Evolutionary conservation across 768 basidiomycete genomes (phyloP), one percentile per base, ranked within the genome.

Genomic region (Collybia sordida): DNA sequence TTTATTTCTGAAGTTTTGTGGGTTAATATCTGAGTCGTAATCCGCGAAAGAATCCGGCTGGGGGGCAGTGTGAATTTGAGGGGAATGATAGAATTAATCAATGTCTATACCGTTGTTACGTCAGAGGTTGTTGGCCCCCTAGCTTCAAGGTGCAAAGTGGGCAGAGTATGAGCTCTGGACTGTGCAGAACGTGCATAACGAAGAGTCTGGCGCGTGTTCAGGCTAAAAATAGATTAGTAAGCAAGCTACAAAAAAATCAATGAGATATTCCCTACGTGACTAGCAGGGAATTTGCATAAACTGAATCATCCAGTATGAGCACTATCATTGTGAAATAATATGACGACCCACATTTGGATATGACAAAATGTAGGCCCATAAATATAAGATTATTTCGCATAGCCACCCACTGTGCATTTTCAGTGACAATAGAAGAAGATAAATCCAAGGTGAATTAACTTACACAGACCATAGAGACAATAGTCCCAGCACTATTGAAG

Each of bases 311-410:
- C 6, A 19, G 24, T n/a, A 37, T 41, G 9, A 35, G 24, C n/a
- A 11, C 12, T 5, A 31, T 11, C 22, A 19, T 6, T 2, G 3
- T 22, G 42, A 25, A 7, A 27, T 15, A 14, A 41, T 17, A 14
- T 19, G 21, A 17, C 19, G n/a, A 19, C 47, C 8, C 25, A 51
- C 50, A 22, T 44, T 52, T 52, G 11, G 34, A 43, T 25, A 52
- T 52, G 6, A 47, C 51, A 21, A 52, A 52, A 21, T 52, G 51
- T n/a, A 52, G 45, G 9, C 51, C 51, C 45, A 52, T 47, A 27
- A 52, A 52, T 27, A 52, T 36, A 18, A 52, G 51, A 35, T 38
- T 47, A 9, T 47, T 11, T 8, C 18, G 27, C 28, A 52, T 47
- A 1, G 38, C 28, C 5, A 52, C 31, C 51, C 51, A 52, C 51